Base-by-base conservation (phyloP, 495 filamentous ascomycete species). In the Thermochaetoides thermophila region DNA sequence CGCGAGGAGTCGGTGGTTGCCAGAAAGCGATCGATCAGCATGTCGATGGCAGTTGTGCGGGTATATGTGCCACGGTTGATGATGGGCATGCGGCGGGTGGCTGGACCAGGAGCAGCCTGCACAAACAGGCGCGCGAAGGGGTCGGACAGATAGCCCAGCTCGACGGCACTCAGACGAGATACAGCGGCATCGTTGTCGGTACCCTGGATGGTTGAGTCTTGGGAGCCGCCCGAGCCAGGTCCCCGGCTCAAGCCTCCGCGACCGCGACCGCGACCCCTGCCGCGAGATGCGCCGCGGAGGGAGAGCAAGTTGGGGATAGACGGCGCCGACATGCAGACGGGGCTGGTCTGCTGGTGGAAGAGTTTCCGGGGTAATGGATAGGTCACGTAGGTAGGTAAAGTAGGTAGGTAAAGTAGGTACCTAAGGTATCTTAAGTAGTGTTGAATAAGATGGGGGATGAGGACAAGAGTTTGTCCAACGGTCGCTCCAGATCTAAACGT, bases 11-110 rank as follows among this genome's bases (percentile, higher is more conserved):
- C 32, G 18, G 52, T 57, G 26, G 32, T 43, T 17, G 48, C 37
- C 29, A 96, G 68, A 51, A 95, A 96, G 21, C 53, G 52, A 17
- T 68, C 51, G 37, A 96, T 73, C 16, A 97, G 71, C 24, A 55
- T 58, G 57, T 96, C 86, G 49, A 97, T 79, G 15, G 84, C 82
- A 17, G 70, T 73, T 16, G 87, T 95, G 43, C 89, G 75, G 17
- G 87, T 81, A 52, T 94, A 95, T n/a, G 89, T 96, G 23, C 87
- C 87, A 71, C 89, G 58, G 53, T 95, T 95, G 38, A 96, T 94
- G 26, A 96, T 85, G 26, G 89, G 89, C 17, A 85, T 58, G 28
- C 85, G 68, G 29, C 76, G 60, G 21, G 57, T 52, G 13, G 51
- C n/a, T 10, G 50, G 52, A 1, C 43, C 51, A 3, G 45, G 44